Evolutionary conservation across 345 rosid species (phyloP), one percentile per base, ranked within the genome.

Genomic region (Citrus maxima): DNA sequence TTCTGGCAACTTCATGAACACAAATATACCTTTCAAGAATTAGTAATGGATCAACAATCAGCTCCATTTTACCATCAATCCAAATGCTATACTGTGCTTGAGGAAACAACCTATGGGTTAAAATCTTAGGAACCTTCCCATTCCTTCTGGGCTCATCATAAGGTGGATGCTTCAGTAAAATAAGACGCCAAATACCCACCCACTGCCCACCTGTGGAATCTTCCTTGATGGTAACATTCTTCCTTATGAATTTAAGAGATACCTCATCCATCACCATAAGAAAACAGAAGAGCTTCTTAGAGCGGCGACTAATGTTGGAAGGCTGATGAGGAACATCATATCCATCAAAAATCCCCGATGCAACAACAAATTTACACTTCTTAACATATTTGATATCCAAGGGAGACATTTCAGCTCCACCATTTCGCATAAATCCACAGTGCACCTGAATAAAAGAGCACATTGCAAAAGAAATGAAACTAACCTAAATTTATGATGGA

Each of bases 41-140:
- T 75, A 89, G 92, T 80, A 94, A 80, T 8, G 99, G 98, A 71
- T 93, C 98, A 61, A 94, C 96, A 68, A 90, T 86, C 82, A 97
- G 88, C 93, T 97, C 99, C 98, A 96, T 96, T 83, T 97, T 94
- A 71, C 95, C 98, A 87, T 97, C 98, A 78, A 97, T 93, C 99
- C 99, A 97, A 73, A 97, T 97, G 87, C 95, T 97, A 91, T 93
- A 94, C 61, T 86, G 96, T 13, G 98, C 90, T 83, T 92, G 83
- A 81, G 98, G 99, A 86, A 94, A 94, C 80, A 97, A 83, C 87
- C 99, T 90, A 86, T 94, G 99, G 75, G 99, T 94, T 89, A 97
- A 84, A 81, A 97, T 97, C 83, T 94, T 94, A 0, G 94, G 98
- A 82, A 96, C 97, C 86, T 94, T 94, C 75, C 99, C 98, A 46